A percentile compares a stretch with the other conserved stretches of the same genome.
phyloP scores from a whole-genome alignment of 2,329 filamentous ascomycete species.

The Phialophora tarda region DNA sequence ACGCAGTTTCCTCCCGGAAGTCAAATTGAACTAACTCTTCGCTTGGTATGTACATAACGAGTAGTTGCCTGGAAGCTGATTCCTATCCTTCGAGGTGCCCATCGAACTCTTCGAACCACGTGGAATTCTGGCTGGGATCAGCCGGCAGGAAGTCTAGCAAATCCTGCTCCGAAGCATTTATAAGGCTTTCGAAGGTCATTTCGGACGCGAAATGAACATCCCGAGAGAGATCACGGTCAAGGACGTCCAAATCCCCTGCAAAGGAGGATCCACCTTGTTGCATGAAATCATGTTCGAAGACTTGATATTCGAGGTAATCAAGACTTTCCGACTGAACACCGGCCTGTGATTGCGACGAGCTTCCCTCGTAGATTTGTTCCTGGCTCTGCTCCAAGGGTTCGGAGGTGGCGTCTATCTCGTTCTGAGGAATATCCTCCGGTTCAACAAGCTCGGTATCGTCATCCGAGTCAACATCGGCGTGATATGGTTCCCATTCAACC shows the following conservation, averaged over 20 bases:
- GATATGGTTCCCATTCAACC: not conserved
- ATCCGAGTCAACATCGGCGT: not conserved
- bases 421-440: not conserved
- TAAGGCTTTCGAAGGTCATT: not conserved
- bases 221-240: not conserved
- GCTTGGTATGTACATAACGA: not conserved
- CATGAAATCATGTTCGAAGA: not conserved
- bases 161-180: not conserved
- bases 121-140: not conserved
- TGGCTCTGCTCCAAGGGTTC: not conserved
- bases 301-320: not conserved
- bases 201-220: not conserved
- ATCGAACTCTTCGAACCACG: not conserved
- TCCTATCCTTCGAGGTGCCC: not conserved
- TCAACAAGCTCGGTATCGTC: not conserved
- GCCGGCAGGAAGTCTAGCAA: not conserved
- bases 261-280: not conserved
- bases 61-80: not conserved
- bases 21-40: not conserved
- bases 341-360: not conserved
- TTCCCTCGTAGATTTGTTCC: not conserved
- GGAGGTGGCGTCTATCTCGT: not conserved
- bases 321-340: not conserved
- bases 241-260: not conserved
- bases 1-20: not conserved